phyloP scores from a whole-genome alignment of 176 grass and related monocot genomes.

The Eragrostis nindensis region DNA sequence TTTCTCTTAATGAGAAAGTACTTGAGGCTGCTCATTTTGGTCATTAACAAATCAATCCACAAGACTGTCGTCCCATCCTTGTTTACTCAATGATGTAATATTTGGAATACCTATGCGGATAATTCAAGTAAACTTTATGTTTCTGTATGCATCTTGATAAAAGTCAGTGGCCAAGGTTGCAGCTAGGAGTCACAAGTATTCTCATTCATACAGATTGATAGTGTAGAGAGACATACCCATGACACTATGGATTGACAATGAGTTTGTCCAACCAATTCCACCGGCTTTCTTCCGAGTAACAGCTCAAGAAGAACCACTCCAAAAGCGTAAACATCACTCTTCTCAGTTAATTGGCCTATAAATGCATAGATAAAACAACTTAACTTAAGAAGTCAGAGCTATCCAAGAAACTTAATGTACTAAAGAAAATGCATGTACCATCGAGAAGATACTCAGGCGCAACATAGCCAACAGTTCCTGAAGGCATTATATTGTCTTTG shows the following conservation, averaged over 20 bases:
- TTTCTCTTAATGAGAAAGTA: background rate
- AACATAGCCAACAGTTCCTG: slow-evolving; percentile 77
- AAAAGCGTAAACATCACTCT: slow-evolving; percentile 83
- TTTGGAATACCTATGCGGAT: background rate
- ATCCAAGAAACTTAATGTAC: slow-evolving; percentile 13
- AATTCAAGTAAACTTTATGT: background rate
- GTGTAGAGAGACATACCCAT: slow-evolving; percentile 54
- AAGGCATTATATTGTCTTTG: slow-evolving; percentile 63
- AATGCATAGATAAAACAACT: background rate
- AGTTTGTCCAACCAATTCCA: slow-evolving; percentile 66
- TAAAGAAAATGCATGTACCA: slow-evolving; percentile 44
- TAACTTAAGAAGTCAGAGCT: background rate
- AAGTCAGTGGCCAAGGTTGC: background rate
- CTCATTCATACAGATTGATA: background rate
- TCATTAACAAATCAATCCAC: background rate
- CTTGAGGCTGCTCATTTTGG: background rate
- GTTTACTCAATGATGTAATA: background rate
- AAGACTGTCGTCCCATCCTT: background rate
- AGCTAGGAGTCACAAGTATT: background rate
- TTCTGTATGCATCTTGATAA: background rate
- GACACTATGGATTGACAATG: slow-evolving; percentile 74
- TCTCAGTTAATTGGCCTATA: slow-evolving; percentile 83
- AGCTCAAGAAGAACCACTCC: slow-evolving; percentile 82
- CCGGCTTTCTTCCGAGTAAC: slow-evolving; percentile 70
- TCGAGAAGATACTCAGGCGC: slow-evolving; percentile 82